Evolutionary conservation across 768 basidiomycete genomes (phyloP).

Genomic region (Agaricus sinodeliciosus): DNA sequence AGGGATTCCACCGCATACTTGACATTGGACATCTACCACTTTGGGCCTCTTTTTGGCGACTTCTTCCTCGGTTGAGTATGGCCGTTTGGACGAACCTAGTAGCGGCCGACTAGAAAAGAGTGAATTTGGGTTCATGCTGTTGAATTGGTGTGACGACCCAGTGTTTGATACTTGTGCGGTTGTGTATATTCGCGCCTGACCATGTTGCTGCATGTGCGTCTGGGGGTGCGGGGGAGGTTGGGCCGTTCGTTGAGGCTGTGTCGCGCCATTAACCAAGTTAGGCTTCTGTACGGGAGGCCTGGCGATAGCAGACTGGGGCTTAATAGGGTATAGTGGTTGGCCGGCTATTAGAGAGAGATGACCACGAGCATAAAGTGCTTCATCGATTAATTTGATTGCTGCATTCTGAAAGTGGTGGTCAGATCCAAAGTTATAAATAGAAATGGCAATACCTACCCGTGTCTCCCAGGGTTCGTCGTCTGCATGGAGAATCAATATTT

Average conservation of each 20-base stretch:
- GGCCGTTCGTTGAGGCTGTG: background rate
- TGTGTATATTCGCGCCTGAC: background rate
- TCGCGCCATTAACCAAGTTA: background rate
- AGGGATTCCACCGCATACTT: slow-evolving; percentile 39
- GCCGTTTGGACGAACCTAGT: slow-evolving; percentile 27
- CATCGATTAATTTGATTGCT: slow-evolving; percentile 67
- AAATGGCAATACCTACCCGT: slow-evolving; percentile 36
- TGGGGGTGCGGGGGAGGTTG: background rate
- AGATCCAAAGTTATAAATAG: background rate
- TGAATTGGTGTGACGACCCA: background rate
- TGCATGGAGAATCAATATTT: slow-evolving; percentile 56
- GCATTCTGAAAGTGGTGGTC: slow-evolving; percentile 35
- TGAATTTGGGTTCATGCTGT: background rate
- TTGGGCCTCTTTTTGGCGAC: slow-evolving; percentile 33
- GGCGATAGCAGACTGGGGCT: slow-evolving; percentile 18
- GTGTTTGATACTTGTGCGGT: slow-evolving; percentile 1
- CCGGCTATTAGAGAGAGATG: slow-evolving; percentile 49
- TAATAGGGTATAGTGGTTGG: slow-evolving; percentile 57
- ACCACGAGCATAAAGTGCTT: slow-evolving; percentile 50
- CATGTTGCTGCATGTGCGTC: background rate
- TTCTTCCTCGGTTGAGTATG: slow-evolving; percentile 19
- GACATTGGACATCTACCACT: slow-evolving; percentile 26
- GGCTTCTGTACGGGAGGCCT: slow-evolving; percentile 13
- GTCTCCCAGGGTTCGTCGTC: slow-evolving; percentile 61
- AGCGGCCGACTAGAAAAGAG: background rate